A percentile compares a stretch with the other conserved stretches of the same genome.
phyloP scores from a whole-genome alignment of 805 yeast genomes.

The Myxozyma udenii region DNA sequence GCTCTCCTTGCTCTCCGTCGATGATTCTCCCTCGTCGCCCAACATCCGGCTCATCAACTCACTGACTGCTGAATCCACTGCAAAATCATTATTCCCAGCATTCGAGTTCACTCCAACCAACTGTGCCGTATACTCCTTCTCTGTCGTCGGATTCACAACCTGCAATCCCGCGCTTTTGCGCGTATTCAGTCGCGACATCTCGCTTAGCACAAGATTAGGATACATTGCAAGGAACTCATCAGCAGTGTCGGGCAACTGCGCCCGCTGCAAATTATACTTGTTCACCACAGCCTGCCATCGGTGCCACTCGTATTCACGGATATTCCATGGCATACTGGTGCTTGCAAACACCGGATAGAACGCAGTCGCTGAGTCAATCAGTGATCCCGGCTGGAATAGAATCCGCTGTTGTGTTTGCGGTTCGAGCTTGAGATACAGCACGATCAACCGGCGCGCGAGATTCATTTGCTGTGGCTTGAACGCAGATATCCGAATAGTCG shows the following conservation, averaged over 20 bases:
- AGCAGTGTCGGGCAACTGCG: background rate
- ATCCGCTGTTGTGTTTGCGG: conserved; percentile 2
- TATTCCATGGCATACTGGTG: conserved; percentile 13
- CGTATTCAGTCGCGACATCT: background rate
- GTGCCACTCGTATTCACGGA: conserved; percentile 15
- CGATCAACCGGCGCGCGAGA: conserved; percentile 14
- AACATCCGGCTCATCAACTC: conserved; percentile 12
- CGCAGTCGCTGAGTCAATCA: conserved; percentile 5
- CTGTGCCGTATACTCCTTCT: conserved; percentile 5
- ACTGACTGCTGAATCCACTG: conserved; percentile 5
- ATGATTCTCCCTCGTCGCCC: background rate
- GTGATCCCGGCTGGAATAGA: conserved; percentile 2
- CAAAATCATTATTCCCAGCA: background rate
- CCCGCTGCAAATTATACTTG: background rate
- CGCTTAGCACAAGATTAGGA: conserved; percentile 9
- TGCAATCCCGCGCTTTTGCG: background rate
- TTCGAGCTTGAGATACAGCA: conserved; percentile 13
- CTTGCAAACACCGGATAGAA: conserved; percentile 11
- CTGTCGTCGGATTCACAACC: conserved; percentile 7
- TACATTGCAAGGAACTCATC: conserved; percentile 6
- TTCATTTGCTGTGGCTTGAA: conserved; percentile 4
- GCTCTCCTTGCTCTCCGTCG: background rate
- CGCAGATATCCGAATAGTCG: conserved; percentile 16
- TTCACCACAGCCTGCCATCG: conserved; percentile 16
- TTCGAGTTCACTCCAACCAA: conserved; percentile 9